A percentile compares a stretch with the other conserved stretches of the same genome.
Conservation (phyloP, 2,329 filamentous ascomycete genomes). For the Albifimbria verrucaria region DNA sequence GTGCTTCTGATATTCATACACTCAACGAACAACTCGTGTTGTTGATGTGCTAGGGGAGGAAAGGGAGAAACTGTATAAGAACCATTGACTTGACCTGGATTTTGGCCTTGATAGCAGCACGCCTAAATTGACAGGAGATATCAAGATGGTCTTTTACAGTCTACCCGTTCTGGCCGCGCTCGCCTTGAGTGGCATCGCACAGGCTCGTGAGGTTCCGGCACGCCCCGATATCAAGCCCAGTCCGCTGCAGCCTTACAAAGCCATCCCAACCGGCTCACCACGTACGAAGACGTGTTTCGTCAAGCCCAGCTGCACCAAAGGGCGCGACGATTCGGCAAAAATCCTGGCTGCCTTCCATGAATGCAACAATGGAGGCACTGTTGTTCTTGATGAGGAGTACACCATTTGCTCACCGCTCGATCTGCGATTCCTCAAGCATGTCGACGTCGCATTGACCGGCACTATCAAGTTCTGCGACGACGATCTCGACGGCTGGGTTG, state of each 20-base stretch:
- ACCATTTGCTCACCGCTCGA: slow-evolving; percentile 61
- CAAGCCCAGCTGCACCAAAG: neutral
- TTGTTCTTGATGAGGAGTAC: slow-evolving; percentile 57
- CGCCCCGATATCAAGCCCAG: neutral
- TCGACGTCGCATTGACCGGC: slow-evolving; percentile 57
- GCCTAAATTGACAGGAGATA: too few relatives aligned
- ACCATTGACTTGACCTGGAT: too few relatives aligned
- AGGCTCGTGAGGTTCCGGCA: neutral
- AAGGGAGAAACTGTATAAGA: too few relatives aligned
- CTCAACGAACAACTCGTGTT: too few relatives aligned
- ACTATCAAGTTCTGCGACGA: slow-evolving; percentile 56
- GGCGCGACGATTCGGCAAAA: slow-evolving; percentile 6
- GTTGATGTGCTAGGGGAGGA: too few relatives aligned
- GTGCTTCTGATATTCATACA: too few relatives aligned
- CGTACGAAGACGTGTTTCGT: neutral
- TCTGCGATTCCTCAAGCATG: slow-evolving; percentile 57
- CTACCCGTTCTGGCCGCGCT: neutral
- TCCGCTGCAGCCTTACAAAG: neutral
- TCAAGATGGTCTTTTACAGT: neutral
- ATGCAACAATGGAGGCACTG: slow-evolving; percentile 61
- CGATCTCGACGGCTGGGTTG: slow-evolving; percentile 64
- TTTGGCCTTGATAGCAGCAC: too few relatives aligned
- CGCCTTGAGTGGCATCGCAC: neutral
- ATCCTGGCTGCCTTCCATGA: slow-evolving; percentile 8
- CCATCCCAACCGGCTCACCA: neutral